phyloP scores from a whole-genome alignment of 257 asterid genomes.

The Cordia subcordata region DNA sequence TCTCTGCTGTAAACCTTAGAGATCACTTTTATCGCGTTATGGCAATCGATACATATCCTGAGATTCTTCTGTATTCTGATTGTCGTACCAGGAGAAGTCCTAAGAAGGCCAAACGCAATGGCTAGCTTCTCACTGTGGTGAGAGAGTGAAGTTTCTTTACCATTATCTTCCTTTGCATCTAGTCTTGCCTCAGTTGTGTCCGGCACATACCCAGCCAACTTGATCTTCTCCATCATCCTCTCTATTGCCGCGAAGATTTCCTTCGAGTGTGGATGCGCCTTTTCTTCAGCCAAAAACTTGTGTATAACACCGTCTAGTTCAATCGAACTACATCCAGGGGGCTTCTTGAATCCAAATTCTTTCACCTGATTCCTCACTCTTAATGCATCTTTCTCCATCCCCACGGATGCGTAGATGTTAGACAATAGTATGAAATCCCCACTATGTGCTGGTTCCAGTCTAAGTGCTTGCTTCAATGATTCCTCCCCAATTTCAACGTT shows the following conservation, averaged over 20 bases:
- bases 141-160: slow-evolving; percentile 31
- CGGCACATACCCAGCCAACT: slow-evolving; percentile 43
- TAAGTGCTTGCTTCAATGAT: slow-evolving; percentile 29
- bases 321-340: slow-evolving; percentile 40
- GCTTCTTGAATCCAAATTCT: slow-evolving; percentile 31
- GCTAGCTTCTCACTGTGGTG: slow-evolving; percentile 62
- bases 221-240: slow-evolving; percentile 26
- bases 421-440: slow-evolving; percentile 47
- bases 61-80: slow-evolving; percentile 41
- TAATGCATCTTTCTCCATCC: slow-evolving; percentile 32
- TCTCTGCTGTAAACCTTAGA: slow-evolving; percentile 34
- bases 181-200: slow-evolving; percentile 28
- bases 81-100: slow-evolving; percentile 25
- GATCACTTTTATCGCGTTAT: slow-evolving; percentile 29
- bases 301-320: slow-evolving; percentile 37
- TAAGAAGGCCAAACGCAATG: slow-evolving; percentile 39
- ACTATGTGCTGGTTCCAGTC: slow-evolving; percentile 33
- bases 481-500: slow-evolving; percentile 44
- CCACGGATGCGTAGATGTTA: slow-evolving; percentile 31
- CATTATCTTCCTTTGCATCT: slow-evolving; percentile 38
- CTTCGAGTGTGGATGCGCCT: slow-evolving; percentile 18
- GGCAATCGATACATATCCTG: slow-evolving; percentile 49
- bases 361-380: slow-evolving; percentile 38
- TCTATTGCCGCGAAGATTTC: slow-evolving; percentile 27
- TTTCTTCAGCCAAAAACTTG: slow-evolving; percentile 48